A percentile compares a stretch with the other conserved stretches of the same genome.
phyloP scores from a whole-genome alignment of 768 basidiomycete species.

The Zangia roseola region DNA sequence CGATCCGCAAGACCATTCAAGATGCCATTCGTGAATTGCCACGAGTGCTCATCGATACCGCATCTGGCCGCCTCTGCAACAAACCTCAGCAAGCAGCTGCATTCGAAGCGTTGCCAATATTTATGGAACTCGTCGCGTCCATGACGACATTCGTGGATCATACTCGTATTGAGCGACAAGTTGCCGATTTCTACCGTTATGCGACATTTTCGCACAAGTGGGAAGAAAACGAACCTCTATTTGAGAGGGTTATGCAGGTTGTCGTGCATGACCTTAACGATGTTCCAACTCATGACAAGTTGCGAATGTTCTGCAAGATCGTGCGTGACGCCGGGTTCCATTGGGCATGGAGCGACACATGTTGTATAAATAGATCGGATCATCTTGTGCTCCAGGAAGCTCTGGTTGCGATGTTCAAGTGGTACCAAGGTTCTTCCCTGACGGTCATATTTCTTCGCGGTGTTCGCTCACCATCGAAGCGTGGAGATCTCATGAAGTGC shows the following conservation, averaged over 20 bases:
- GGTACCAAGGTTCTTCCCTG: constrained; percentile 2
- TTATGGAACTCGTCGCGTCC: background rate
- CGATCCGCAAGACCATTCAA: too few relatives aligned
- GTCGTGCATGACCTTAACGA: too few relatives aligned
- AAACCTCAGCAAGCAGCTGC: too few relatives aligned
- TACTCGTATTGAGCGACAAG: background rate
- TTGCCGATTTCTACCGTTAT: background rate
- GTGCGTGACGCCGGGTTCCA: background rate
- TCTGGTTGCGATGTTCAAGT: constrained; percentile 2
- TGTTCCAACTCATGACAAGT: too few relatives aligned
- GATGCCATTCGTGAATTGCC: too few relatives aligned
- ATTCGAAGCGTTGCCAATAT: background rate
- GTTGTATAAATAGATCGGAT: constrained; percentile 10
- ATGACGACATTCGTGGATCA: background rate
- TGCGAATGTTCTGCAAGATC: too few relatives aligned
- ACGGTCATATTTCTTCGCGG: constrained; percentile 3
- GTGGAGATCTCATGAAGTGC: background rate
- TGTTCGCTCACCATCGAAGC: background rate
- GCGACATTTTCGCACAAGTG: background rate
- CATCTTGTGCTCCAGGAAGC: constrained; percentile 2
- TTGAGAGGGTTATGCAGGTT: constrained; percentile 2
- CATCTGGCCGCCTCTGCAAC: too few relatives aligned
- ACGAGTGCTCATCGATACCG: too few relatives aligned
- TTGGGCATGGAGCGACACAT: constrained; percentile 14
- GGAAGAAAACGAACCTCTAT: background rate